These are phyloP conservation scores for Baeospora myosura DNA, from an alignment of 1,284 basidiomycete species.

Conservation along the genomic window DNA sequence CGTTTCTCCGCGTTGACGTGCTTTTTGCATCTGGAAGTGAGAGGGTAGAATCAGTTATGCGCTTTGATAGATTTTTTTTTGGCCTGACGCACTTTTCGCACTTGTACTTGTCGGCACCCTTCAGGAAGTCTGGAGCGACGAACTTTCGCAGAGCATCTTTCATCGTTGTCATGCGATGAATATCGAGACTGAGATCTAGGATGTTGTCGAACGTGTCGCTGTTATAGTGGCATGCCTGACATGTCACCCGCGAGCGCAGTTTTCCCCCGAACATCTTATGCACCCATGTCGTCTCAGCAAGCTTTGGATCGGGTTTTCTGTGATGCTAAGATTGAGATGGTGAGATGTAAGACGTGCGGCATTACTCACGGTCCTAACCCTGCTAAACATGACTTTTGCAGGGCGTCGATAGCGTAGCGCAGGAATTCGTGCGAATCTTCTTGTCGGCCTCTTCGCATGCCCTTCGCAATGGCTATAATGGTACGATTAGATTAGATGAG, in stretches of 20 bases:
- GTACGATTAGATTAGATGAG: neutral
- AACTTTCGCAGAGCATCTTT: constrained; percentile 80
- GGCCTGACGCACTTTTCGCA: constrained; percentile 90
- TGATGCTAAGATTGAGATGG: no score
- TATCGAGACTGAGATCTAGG: constrained; percentile 88
- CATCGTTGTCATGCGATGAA: constrained; percentile 58
- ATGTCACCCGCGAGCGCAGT: constrained; percentile 90
- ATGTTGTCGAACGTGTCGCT: constrained; percentile 97
- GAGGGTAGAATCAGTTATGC: neutral
- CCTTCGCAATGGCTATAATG: constrained; percentile 77
- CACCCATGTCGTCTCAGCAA: constrained; percentile 90
- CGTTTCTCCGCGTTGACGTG: constrained; percentile 82
- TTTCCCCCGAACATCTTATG: constrained; percentile 92
- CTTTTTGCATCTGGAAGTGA: constrained; percentile 74
- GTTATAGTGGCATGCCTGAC: constrained; percentile 75
- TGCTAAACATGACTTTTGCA: constrained; percentile 81
- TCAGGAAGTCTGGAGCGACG: constrained; percentile 75
- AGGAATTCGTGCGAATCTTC: constrained; percentile 99
- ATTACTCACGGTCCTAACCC: constrained; percentile 61
- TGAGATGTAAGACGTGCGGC: constrained; percentile 7
- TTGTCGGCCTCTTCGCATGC: constrained; percentile 86
- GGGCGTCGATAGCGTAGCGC: constrained; percentile 86
- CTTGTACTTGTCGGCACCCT: constrained; percentile 93
- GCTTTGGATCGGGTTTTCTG: constrained; percentile 72
- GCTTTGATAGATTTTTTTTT: constrained; percentile 3